Evolutionary conservation across 352 stramenopile species (phyloP).

Genomic region (Globisporangium parvum): DNA sequence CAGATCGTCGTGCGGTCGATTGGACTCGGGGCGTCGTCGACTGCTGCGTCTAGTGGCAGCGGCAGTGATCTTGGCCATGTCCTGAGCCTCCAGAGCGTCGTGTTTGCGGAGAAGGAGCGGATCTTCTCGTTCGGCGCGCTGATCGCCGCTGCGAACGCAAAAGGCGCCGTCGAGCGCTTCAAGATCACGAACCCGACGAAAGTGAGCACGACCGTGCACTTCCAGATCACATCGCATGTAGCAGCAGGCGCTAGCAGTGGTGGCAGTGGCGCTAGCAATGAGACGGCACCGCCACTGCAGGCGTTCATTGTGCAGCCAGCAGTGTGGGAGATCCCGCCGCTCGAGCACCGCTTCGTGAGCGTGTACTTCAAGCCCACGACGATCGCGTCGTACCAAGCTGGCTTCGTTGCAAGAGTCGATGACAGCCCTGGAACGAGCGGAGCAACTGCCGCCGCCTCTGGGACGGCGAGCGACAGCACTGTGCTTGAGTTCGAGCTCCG

Average conservation of each 20-base stretch:
- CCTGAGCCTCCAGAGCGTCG: slow-evolving; percentile 44
- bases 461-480: slow-evolving; percentile 4
- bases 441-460: slow-evolving; percentile 11
- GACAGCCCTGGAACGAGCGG: slow-evolving; percentile 62
- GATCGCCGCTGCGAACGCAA: slow-evolving; percentile 48
- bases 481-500: slow-evolving; percentile 87
- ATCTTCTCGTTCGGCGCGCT: slow-evolving; percentile 88
- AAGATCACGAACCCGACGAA: slow-evolving; percentile 96
- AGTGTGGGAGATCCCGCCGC: slow-evolving; percentile 90
- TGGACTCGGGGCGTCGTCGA: slow-evolving; percentile 22
- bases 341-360: slow-evolving; percentile 92
- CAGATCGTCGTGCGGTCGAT: slow-evolving; percentile 88
- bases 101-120: slow-evolving; percentile 83
- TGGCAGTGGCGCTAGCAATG: no score
- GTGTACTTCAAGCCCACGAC: slow-evolving; percentile 90
- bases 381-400: slow-evolving; percentile 78
- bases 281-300: slow-evolving; percentile 6
- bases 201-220: slow-evolving; percentile 86
- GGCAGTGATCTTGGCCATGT: background rate
- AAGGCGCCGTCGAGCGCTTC: slow-evolving; percentile 88
- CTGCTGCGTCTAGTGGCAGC: background rate
- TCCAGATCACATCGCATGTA: slow-evolving; percentile 45
- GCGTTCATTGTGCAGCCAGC: slow-evolving; percentile 88
- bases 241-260: background rate
- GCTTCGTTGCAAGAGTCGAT: slow-evolving; percentile 81